Percentiles rank a stretch among this genome's conserved stretches.
These are phyloP conservation scores for Rhizopogon vinicolor DNA, from an alignment of 768 basidiomycete species.

Conservation along the genomic window DNA sequence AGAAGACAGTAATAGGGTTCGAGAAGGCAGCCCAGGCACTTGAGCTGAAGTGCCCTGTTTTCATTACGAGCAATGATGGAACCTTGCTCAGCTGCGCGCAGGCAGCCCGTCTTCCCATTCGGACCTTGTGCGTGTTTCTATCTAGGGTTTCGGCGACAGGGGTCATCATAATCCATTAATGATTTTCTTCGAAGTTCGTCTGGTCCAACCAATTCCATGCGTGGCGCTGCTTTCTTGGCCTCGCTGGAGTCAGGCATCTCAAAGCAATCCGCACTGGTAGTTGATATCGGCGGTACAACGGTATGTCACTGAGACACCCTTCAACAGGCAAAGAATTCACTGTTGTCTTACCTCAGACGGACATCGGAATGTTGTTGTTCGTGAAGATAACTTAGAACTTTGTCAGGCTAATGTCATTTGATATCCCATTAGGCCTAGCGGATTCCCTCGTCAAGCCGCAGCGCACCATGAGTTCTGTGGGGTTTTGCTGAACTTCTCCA, in stretches of 20 bases:
- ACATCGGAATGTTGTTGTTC: constrained; percentile 54
- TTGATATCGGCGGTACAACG: constrained; percentile 65
- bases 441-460: constrained; percentile 60
- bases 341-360: constrained; percentile 30
- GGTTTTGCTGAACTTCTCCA: constrained; percentile 56
- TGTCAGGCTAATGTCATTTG: constrained; percentile 4
- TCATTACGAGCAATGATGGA: constrained; percentile 59
- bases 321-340: constrained; percentile 1
- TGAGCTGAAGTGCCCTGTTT: constrained; percentile 43
- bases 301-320: constrained; percentile 16
- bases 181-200: constrained; percentile 29
- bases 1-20: constrained; percentile 51
- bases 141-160: constrained; percentile 11
- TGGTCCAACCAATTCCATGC: constrained; percentile 67
- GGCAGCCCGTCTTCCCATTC: constrained; percentile 55
- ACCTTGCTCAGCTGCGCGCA: constrained; percentile 44
- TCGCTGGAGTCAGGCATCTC: constrained; percentile 30
- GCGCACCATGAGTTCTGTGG: constrained; percentile 59
- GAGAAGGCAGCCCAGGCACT: constrained; percentile 44
- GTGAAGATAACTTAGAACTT: constrained; percentile 5
- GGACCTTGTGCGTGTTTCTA: constrained; percentile 42
- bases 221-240: constrained; percentile 59
- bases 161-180: constrained; percentile 1
- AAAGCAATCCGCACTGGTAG: constrained; percentile 42
- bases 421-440: constrained; percentile 34